A percentile compares a stretch with the other conserved stretches of the same genome.
Evolutionary conservation across 2,329 filamentous ascomycete genomes (phyloP).

Genomic region (Cyanodermella asteris): DNA sequence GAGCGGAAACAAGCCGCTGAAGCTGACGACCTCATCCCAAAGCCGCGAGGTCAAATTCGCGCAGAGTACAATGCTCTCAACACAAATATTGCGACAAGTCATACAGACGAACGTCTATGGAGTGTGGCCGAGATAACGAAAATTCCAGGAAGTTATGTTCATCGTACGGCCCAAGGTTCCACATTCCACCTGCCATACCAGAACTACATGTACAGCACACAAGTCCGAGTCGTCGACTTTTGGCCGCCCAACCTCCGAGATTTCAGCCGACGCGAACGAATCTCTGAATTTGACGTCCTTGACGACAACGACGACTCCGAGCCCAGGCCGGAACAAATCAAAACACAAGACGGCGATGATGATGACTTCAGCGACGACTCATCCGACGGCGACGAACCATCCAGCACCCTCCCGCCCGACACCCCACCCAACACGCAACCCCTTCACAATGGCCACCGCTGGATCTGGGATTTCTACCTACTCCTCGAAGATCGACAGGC

Average conservation of each 20-base stretch:
- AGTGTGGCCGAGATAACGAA: too few species aligned
- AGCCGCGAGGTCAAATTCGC: too few species aligned
- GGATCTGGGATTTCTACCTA: slow-evolving; percentile 73
- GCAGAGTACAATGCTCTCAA: too few species aligned
- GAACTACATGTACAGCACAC: slow-evolving; percentile 46
- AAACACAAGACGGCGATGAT: slow-evolving; percentile 13
- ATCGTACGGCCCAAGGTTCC: too few species aligned
- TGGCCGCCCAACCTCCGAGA: slow-evolving; percentile 46
- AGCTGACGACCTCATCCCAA: too few species aligned
- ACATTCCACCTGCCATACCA: slow-evolving; percentile 43
- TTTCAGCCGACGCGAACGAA: slow-evolving; percentile 35
- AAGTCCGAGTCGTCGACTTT: slow-evolving; percentile 65
- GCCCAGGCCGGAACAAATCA: slow-evolving; percentile 11
- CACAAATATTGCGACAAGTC: too few species aligned
- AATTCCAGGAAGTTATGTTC: too few species aligned
- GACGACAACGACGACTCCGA: slow-evolving; percentile 20
- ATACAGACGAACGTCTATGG: too few species aligned
- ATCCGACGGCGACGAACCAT: slow-evolving; percentile 4
- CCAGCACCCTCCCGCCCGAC: slow-evolving; percentile 1
- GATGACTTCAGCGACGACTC: slow-evolving; percentile 12
- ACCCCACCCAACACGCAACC: slow-evolving; percentile 2
- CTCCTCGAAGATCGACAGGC: slow-evolving; percentile 50
- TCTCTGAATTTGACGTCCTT: slow-evolving; percentile 27
- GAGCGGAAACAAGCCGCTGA: too few species aligned
- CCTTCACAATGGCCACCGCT: slow-evolving; percentile 26